Conservation (phyloP, 371 early-diverging fungal species). For the Mucor velutinosus region DNA sequence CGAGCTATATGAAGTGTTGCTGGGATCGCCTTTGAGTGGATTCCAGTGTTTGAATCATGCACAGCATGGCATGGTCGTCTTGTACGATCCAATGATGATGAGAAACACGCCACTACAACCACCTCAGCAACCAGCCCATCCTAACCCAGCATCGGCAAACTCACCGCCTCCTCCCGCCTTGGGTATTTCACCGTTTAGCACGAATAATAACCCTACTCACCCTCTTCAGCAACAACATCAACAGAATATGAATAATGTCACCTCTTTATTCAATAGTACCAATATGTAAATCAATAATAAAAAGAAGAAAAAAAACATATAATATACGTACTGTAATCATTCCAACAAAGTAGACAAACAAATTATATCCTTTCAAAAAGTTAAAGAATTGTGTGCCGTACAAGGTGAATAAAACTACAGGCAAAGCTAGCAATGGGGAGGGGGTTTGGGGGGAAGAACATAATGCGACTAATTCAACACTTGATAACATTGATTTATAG, state of each 20-base stretch:
- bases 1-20: conserved; percentile 14
- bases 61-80: conserved; percentile 30
- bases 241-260: not conserved
- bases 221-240: not conserved
- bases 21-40: conserved; percentile 15
- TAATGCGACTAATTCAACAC: no score
- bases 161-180: not conserved
- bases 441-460: no score
- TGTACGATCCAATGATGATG: conserved; percentile 22
- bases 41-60: conserved; percentile 29
- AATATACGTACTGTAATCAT: no score
- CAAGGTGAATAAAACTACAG: no score
- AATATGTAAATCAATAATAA: not conserved
- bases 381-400: no score
- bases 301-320: not conserved
- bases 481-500: no score
- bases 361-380: no score
- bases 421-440: no score
- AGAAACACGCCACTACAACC: not conserved
- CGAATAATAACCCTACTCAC: not conserved
- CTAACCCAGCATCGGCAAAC: not conserved
- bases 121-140: not conserved
- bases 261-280: not conserved
- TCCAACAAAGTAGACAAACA: no score
- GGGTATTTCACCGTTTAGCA: not conserved